Base-by-base conservation (phyloP, 2,329 filamentous ascomycete genomes). In the Meredithiella fracta region DNA sequence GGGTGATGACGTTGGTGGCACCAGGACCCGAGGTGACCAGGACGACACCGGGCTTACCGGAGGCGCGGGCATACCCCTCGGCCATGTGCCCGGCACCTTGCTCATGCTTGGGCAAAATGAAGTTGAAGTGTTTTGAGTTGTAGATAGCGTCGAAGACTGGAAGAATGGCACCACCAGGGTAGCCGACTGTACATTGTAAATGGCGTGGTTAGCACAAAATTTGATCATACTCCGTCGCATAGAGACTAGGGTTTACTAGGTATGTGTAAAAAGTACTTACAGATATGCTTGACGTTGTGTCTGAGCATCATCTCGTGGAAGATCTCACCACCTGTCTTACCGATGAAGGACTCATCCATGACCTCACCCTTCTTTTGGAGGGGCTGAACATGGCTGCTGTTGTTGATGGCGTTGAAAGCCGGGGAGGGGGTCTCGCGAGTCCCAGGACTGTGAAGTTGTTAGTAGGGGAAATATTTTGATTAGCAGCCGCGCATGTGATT, bases 221-320 rank as follows among this genome's bases (percentile, higher is more conserved):
- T 47, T 23, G 29, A 11, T 5, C 29, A 34, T 34, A 34, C 29
- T 34, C n/a, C 8, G 44, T 23, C 44, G 44, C 44, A 49, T 26
- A 9, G 23, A 4, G 5, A n/a, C 11, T 5, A 49, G 44, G 15
- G 11, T 20, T 23, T 4, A 15, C 15, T 23, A 25, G 3, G 23
- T 26, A 4, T 49, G 20, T 4, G 44, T 25, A n/a, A 38, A 51
- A 56, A 55, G 63, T 60, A 83, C 87, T 67, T 76, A 94, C 88
- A 97, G 66, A 97, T 79, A 69, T 96, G 88, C 73, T 96, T 92
- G 57, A 98, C 91, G 63, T 76, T 79, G 64, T 91, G 86, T 65
- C 91, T 79, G 60, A 94, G 77, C 90, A 98, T 96, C 91, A 97
- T 97, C 72, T 97, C 91, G 70, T 97, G 90, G 71, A 97, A 95